Percentiles rank a stretch among this genome's conserved stretches.
phyloP scores from a whole-genome alignment of 768 basidiomycete species.

The Galerina marginata region DNA sequence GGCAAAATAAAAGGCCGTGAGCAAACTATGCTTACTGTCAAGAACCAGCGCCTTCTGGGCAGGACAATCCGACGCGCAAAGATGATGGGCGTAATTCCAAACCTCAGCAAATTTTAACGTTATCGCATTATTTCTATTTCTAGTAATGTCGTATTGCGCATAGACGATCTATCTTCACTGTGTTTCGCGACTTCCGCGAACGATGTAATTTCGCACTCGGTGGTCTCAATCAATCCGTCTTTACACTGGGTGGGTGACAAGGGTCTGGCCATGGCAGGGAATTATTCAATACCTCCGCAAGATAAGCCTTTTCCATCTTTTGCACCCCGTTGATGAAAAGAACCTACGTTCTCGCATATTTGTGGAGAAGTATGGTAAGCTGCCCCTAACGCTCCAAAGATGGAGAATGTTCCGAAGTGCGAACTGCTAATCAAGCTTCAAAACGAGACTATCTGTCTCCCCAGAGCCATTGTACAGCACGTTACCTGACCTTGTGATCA shows the following conservation, averaged over 20 bases:
- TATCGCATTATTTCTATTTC: neutral
- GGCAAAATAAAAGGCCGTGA: slow-evolving; percentile 79
- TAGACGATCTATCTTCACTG: neutral
- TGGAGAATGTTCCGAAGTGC: slow-evolving; percentile 3
- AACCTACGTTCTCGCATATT: neutral
- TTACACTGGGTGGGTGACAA: slow-evolving; percentile 9
- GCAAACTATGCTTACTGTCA: slow-evolving; percentile 74
- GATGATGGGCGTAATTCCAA: slow-evolving; percentile 88
- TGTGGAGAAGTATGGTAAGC: slow-evolving; percentile 11
- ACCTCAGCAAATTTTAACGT: slow-evolving; percentile 40
- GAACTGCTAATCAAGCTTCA: neutral
- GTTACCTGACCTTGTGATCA: slow-evolving; percentile 42
- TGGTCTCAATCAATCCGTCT: neutral
- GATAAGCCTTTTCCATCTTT: slow-evolving; percentile 14
- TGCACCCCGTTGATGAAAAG: slow-evolving; percentile 1
- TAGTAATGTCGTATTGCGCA: neutral
- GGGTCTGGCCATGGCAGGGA: slow-evolving; percentile 3
- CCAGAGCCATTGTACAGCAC: slow-evolving; percentile 20
- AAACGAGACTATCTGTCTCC: slow-evolving; percentile 4
- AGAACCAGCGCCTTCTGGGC: slow-evolving; percentile 76
- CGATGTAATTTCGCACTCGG: neutral
- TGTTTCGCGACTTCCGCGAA: neutral
- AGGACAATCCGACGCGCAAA: slow-evolving; percentile 90
- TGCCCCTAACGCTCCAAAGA: slow-evolving; percentile 17
- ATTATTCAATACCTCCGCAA: slow-evolving; percentile 12